Percentiles rank a stretch among this genome's conserved stretches.
These are phyloP conservation scores for Pseudonitzschia pungens DNA, from an alignment of 108 stramenopile species.

Conservation along the genomic window DNA sequence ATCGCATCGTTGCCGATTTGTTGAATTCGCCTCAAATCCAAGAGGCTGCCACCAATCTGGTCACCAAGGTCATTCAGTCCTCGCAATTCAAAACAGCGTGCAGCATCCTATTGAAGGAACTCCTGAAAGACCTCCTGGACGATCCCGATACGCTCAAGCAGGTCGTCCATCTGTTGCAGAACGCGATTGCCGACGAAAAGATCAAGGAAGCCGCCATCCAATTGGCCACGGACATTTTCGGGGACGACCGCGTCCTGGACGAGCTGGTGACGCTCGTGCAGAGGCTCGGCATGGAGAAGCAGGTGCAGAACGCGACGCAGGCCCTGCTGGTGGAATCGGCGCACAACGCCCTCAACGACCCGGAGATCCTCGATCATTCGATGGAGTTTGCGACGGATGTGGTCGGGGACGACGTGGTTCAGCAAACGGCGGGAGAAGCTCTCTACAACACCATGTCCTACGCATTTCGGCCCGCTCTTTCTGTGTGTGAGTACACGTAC, in stretches of 20 bases:
- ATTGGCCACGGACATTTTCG: slow-evolving; percentile 59
- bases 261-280: slow-evolving; percentile 66
- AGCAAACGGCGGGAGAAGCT: slow-evolving; percentile 82
- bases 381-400: slow-evolving; percentile 92
- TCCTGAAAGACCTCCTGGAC: slow-evolving; percentile 72
- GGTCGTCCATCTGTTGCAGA: slow-evolving; percentile 62
- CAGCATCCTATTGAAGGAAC: slow-evolving; percentile 52
- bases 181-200: slow-evolving; percentile 67
- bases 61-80: slow-evolving; percentile 57
- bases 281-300: slow-evolving; percentile 62
- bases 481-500: slow-evolving; percentile 33
- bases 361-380: slow-evolving; percentile 84
- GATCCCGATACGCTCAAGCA: slow-evolving; percentile 76
- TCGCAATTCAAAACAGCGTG: slow-evolving; percentile 66
- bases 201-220: slow-evolving; percentile 61
- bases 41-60: slow-evolving; percentile 41
- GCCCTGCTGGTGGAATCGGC: slow-evolving; percentile 68
- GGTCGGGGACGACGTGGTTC: slow-evolving; percentile 85
- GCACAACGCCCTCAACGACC: slow-evolving; percentile 81
- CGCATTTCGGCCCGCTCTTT: slow-evolving; percentile 68
- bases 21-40: slow-evolving; percentile 42
- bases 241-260: slow-evolving; percentile 74
- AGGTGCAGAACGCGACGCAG: slow-evolving; percentile 63
- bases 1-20: slow-evolving; percentile 42
- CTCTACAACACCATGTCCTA: slow-evolving; percentile 81